These are phyloP conservation scores for Centrapalus pauciflorus DNA, from an alignment of 129 eudicot species.

Conservation along the genomic window DNA sequence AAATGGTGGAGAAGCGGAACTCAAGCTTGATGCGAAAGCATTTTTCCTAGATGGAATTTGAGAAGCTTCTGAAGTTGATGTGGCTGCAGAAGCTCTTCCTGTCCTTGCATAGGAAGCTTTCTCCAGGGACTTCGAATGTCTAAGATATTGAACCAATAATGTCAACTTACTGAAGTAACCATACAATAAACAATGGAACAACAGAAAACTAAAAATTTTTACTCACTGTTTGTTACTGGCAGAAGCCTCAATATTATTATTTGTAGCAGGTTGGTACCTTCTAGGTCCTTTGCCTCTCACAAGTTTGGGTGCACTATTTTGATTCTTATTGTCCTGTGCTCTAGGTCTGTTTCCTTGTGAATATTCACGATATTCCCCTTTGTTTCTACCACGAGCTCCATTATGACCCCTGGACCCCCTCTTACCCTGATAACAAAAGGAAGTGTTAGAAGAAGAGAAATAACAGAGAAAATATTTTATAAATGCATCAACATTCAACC, in stretches of 20 bases:
- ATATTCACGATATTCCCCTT: conserved; percentile 43
- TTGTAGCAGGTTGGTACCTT: conserved; percentile 52
- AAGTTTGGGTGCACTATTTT: conserved; percentile 38
- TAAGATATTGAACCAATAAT: background rate
- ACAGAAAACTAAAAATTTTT: background rate
- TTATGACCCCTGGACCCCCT: conserved; percentile 52
- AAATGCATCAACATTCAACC: no score
- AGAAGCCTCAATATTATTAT: conserved; percentile 36
- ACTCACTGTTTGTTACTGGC: conserved; percentile 56
- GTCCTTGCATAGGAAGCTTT: conserved; percentile 45
- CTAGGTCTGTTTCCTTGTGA: conserved; percentile 39
- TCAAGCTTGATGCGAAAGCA: conserved; percentile 65
- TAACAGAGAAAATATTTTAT: background rate
- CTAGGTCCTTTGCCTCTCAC: conserved; percentile 77
- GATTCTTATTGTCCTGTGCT: conserved; percentile 28
- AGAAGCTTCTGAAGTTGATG: conserved; percentile 41
- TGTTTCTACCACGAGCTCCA: conserved; percentile 55
- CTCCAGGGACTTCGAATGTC: conserved; percentile 41
- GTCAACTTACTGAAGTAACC: background rate
- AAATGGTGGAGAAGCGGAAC: conserved; percentile 91
- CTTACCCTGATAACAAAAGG: conserved; percentile 40
- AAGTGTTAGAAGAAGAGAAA: background rate
- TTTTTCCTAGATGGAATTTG: conserved; percentile 46
- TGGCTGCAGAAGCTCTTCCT: conserved; percentile 44
- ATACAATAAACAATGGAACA: background rate